Percentiles rank a stretch among this genome's conserved stretches.
Conservation (phyloP, 2,329 filamentous ascomycete species). For the Colletotrichum sp. region DNA sequence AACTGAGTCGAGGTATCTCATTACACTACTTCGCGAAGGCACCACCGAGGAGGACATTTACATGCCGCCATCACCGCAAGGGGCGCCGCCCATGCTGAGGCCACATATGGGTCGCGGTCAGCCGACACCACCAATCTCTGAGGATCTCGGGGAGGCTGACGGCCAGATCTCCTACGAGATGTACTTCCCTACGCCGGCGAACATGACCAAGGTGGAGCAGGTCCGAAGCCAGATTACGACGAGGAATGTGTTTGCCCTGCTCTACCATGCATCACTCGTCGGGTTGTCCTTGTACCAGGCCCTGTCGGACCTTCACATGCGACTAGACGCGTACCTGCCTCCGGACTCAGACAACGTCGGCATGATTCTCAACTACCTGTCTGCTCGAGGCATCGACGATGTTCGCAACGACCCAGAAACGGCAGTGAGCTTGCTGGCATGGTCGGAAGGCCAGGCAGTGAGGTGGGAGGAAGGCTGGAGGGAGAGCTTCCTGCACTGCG, state of each 20-base stretch:
- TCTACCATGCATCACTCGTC: slow-evolving; percentile 69
- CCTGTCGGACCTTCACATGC: slow-evolving; percentile 64
- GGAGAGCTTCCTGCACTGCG: slow-evolving; percentile 71
- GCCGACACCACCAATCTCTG: slow-evolving; percentile 50
- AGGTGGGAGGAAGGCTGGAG: slow-evolving; percentile 71
- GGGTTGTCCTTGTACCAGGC: slow-evolving; percentile 69
- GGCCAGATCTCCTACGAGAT: slow-evolving; percentile 67
- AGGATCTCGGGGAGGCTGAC: slow-evolving; percentile 50
- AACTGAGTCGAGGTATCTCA: slow-evolving; percentile 59
- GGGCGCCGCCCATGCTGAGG: slow-evolving; percentile 42
- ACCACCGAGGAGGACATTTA: slow-evolving; percentile 53
- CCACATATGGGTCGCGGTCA: slow-evolving; percentile 37
- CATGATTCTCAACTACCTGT: slow-evolving; percentile 67
- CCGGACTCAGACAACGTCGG: slow-evolving; percentile 61
- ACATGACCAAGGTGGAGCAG: slow-evolving; percentile 51
- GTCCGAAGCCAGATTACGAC: slow-evolving; percentile 68
- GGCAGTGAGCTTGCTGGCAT: slow-evolving; percentile 67
- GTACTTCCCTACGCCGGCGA: slow-evolving; percentile 63
- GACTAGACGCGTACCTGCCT: slow-evolving; percentile 64
- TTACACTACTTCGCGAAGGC: slow-evolving; percentile 59
- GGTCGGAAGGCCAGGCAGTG: slow-evolving; percentile 67
- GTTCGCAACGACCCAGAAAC: slow-evolving; percentile 64
- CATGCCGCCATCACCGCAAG: slow-evolving; percentile 48
- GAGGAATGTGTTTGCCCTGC: slow-evolving; percentile 71
- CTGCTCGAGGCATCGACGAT: slow-evolving; percentile 66